A percentile compares a stretch with the other conserved stretches of the same genome.
Evolutionary conservation across 1,284 basidiomycete genomes (phyloP).

Genomic region (Laetiporus sulphureus): DNA sequence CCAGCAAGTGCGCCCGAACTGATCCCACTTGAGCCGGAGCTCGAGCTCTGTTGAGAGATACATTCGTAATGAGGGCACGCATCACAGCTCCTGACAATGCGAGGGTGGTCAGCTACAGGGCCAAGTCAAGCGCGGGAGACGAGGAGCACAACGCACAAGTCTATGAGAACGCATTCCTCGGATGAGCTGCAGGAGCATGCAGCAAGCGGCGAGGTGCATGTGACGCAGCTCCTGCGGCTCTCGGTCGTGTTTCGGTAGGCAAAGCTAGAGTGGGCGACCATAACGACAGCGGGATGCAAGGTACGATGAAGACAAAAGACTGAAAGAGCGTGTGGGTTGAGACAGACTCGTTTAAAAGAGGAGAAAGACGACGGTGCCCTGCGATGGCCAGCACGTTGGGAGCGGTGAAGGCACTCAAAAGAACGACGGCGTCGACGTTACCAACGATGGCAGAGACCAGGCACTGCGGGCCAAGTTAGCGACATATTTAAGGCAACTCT

Average conservation of each 20-base stretch:
- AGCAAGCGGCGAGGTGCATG: slow-evolving; percentile 32
- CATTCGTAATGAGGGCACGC: slow-evolving; percentile 48
- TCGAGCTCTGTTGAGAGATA: slow-evolving; percentile 25
- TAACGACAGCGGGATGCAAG: slow-evolving; percentile 9
- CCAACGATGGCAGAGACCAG: slow-evolving; percentile 9
- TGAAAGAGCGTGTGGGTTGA: slow-evolving; percentile 27
- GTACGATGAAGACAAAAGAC: slow-evolving; percentile 13
- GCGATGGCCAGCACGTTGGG: slow-evolving; percentile 29
- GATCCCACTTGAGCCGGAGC: slow-evolving; percentile 32
- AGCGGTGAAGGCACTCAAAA: slow-evolving; percentile 19
- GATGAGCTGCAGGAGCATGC: slow-evolving; percentile 46
- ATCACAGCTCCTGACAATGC: slow-evolving; percentile 44
- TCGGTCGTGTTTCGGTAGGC: slow-evolving; percentile 22
- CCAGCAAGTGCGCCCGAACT: slow-evolving; percentile 70
- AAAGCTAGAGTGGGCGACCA: slow-evolving; percentile 40
- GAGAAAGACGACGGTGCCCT: slow-evolving; percentile 17
- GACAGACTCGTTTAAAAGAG: slow-evolving; percentile 8
- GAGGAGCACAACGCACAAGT: slow-evolving; percentile 37
- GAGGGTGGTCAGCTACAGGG: neutral
- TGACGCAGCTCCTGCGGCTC: slow-evolving; percentile 22
- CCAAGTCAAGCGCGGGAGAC: neutral
- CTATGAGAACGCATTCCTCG: slow-evolving; percentile 53
- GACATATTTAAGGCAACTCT: slow-evolving; percentile 5
- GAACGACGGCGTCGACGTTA: slow-evolving; percentile 15
- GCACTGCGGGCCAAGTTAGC: slow-evolving; percentile 1